Percentiles rank a stretch among this genome's conserved stretches.
Evolutionary conservation across 129 eudicot genomes (phyloP).

Genomic region (Gnaphalium uliginosum): DNA sequence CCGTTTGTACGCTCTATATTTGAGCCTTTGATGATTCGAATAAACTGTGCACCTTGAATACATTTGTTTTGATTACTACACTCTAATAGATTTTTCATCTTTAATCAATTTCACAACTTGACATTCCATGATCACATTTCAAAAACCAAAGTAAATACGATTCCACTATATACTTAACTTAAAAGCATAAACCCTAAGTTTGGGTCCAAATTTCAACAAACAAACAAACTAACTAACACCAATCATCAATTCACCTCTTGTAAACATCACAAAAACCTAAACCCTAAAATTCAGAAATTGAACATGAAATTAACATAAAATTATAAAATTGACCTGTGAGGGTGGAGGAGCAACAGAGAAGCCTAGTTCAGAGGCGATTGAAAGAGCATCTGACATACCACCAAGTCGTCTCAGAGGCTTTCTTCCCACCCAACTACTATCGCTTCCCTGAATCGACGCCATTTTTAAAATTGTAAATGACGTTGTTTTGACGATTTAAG

Average conservation of each 20-base stretch:
- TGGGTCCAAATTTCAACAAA: background rate
- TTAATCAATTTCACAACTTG: background rate
- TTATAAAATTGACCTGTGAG: slow-evolving; percentile 66
- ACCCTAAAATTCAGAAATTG: slow-evolving; percentile 24
- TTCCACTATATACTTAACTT: too few relatives aligned
- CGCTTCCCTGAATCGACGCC: slow-evolving; percentile 70
- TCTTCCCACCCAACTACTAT: slow-evolving; percentile 80
- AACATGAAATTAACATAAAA: slow-evolving; percentile 4
- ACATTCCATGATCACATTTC: background rate
- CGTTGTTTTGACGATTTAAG: too few relatives aligned
- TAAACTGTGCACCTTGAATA: too few relatives aligned
- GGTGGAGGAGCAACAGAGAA: slow-evolving; percentile 70
- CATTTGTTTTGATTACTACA: too few relatives aligned
- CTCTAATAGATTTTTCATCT: background rate
- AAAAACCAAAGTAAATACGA: background rate
- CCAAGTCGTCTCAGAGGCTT: slow-evolving; percentile 87
- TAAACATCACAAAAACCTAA: background rate
- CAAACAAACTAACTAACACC: background rate
- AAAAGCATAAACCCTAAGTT: too few relatives aligned
- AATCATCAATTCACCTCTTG: background rate
- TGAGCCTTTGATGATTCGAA: too few relatives aligned
- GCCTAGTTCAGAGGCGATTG: slow-evolving; percentile 91
- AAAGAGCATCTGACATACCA: slow-evolving; percentile 99
- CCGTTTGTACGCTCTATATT: too few relatives aligned
- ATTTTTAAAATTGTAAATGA: slow-evolving; percentile 16